Base-by-base conservation (phyloP, 192 early-diverging fungal species). In the Coemansia sp. region DNA sequence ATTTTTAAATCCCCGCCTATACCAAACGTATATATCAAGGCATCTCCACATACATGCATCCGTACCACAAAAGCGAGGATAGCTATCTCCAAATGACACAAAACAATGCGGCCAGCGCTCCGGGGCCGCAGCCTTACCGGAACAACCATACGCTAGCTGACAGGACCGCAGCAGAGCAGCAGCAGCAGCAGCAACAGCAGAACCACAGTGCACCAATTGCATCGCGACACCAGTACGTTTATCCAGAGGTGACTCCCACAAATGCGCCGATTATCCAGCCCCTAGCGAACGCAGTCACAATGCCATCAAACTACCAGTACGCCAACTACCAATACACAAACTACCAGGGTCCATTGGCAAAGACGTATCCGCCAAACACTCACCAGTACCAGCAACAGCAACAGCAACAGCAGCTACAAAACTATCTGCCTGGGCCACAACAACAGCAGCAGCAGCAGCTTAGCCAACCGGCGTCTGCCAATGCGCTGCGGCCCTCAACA, bases 71-170 rank as follows among this genome's bases (percentile, higher is more conserved):
- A 30, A 66, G 58, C 51, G 68, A 71, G 53, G 68, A 76, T 61
- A 67, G 66, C 53, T 76, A 76, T 28, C 56, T 69, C 11, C 68
- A 62, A 47, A 45, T 71, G 54, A 65, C 68, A 35, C 64, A 67
- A 30, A 57, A 64, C 23, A 67, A 62, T 28, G 49, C 48, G 3
- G 53, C 35, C 24, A 55, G 59, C 20, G 30, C 61, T 3, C 68
- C 74, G 20, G 74, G 74, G 0, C 74, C 68, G 0, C 74, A 77
- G 55, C 65, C 69, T n/a, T 77, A 77, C 42, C 54, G 62, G 24
- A 50, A 68, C 42, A 71, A 68, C 65, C 68, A 68, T 55, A 42
- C 45, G 47, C 11, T 69, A 68, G 45, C 68, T 58, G 8, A 69
- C 67, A 30, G 55, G 66, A 11, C 28, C 2, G 32, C 36, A 6